Percentiles rank a stretch among this genome's conserved stretches.
phyloP scores from a whole-genome alignment of 306 rosid genomes.

The Fragaria vesca region DNA sequence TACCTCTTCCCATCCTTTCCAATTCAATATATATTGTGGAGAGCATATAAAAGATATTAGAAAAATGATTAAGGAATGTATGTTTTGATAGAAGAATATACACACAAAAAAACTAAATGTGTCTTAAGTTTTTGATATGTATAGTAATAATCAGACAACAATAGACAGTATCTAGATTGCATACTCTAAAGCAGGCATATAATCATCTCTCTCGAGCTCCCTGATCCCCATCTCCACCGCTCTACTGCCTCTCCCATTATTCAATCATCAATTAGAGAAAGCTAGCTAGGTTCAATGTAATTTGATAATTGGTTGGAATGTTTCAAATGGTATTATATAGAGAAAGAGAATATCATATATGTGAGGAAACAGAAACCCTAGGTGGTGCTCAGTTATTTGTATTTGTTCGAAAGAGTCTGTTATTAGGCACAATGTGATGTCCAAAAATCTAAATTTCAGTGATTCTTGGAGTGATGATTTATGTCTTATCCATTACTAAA shows the following conservation, averaged over 20 bases:
- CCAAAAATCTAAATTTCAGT: slow-evolving; percentile 71
- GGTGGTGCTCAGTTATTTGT: slow-evolving; percentile 24
- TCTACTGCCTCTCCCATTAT: no score
- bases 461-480: slow-evolving; percentile 66
- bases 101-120: not conserved
- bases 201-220: slow-evolving; percentile 1
- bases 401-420: slow-evolving; percentile 37
- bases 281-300: slow-evolving; percentile 13
- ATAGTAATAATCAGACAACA: slow-evolving; percentile 38
- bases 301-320: slow-evolving; percentile 58
- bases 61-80: not conserved
- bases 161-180: slow-evolving; percentile 48
- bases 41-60: not conserved
- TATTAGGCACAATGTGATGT: slow-evolving; percentile 47
- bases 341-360: not conserved
- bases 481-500: slow-evolving; percentile 55
- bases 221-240: slow-evolving; percentile 24
- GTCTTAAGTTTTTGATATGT: slow-evolving; percentile 27
- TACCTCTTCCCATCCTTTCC: slow-evolving; percentile 78
- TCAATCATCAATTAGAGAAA: no score
- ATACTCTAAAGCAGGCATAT: slow-evolving; percentile 52
- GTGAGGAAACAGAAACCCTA: slow-evolving; percentile 36
- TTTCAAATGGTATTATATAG: slow-evolving; percentile 36
- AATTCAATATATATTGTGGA: not conserved
- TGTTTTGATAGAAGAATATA: not conserved